phyloP scores from a whole-genome alignment of 2,329 filamentous ascomycete genomes.

The Venturia pyrina region DNA sequence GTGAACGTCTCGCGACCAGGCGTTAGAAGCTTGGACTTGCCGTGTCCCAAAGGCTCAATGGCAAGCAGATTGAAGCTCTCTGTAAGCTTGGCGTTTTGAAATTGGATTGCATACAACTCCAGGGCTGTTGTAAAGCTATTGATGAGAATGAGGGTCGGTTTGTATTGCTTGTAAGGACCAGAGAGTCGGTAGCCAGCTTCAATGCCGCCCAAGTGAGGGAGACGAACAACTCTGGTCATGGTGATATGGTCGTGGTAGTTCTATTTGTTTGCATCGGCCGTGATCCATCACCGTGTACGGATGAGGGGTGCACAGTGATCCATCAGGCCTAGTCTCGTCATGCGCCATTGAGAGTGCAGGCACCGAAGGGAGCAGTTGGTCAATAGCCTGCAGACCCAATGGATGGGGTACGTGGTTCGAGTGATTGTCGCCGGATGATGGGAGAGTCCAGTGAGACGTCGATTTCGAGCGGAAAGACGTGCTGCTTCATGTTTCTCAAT shows the following conservation, averaged over 20 bases:
- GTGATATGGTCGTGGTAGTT: neutral
- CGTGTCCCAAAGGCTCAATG: slow-evolving; percentile 45
- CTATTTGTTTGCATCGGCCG: neutral
- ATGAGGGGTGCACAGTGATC: neutral
- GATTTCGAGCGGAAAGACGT: no score
- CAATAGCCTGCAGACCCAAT: neutral
- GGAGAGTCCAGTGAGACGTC: no score
- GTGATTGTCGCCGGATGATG: neutral
- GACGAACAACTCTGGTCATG: slow-evolving; percentile 25
- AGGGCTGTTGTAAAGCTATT: slow-evolving; percentile 43
- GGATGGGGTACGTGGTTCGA: neutral
- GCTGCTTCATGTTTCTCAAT: no score
- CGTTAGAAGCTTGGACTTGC: slow-evolving; percentile 32
- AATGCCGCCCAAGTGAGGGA: slow-evolving; percentile 42
- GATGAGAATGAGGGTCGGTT: slow-evolving; percentile 42
- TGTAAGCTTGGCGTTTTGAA: slow-evolving; percentile 25
- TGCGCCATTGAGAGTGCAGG: no score
- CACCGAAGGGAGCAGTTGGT: neutral
- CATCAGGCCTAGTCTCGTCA: neutral
- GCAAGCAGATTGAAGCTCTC: slow-evolving; percentile 39
- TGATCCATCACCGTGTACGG: neutral
- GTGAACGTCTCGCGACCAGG: slow-evolving; percentile 34
- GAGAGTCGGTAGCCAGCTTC: slow-evolving; percentile 36
- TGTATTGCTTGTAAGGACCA: slow-evolving; percentile 24
- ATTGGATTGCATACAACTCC: slow-evolving; percentile 34